Conservation (phyloP, 1,139 yeast genomes). For the Saccharomyces pastorianus region DNA sequence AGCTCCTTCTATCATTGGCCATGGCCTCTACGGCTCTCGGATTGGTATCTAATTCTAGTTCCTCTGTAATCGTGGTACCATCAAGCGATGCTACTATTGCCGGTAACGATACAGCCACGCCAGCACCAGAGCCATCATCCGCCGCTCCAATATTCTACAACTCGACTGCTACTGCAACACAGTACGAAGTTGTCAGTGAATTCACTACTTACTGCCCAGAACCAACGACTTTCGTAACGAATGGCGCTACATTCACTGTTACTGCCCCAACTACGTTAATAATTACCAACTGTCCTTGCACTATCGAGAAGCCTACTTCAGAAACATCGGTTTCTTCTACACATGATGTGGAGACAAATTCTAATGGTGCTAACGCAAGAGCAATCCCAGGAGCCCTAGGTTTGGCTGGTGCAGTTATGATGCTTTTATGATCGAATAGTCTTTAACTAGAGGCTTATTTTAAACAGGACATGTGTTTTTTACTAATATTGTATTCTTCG, state of each 20-base stretch:
- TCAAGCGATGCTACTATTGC: background rate
- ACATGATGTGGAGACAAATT: background rate
- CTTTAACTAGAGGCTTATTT: background rate
- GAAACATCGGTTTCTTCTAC: background rate
- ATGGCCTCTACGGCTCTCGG: background rate
- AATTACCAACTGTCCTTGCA: slow-evolving; percentile 41
- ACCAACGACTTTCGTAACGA: slow-evolving; percentile 31
- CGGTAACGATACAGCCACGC: background rate
- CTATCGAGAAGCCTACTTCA: background rate
- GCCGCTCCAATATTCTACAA: slow-evolving; percentile 5
- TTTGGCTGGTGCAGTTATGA: slow-evolving; percentile 1
- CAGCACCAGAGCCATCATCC: background rate
- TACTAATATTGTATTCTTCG: background rate
- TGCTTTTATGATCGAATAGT: background rate
- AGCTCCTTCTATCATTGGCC: background rate
- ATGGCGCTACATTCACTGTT: background rate
- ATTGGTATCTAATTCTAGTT: background rate
- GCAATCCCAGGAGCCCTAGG: slow-evolving; percentile 2
- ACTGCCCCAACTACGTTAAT: slow-evolving; percentile 30
- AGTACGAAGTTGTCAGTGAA: slow-evolving; percentile 40
- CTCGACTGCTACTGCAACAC: slow-evolving; percentile 28
- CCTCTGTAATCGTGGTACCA: background rate
- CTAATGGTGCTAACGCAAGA: background rate
- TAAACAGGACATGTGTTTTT: background rate
- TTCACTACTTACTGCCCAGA: slow-evolving; percentile 48